Evolutionary conservation across 2,329 filamentous ascomycete species (phyloP).

Genomic region (Parastagonospora nodorum): DNA sequence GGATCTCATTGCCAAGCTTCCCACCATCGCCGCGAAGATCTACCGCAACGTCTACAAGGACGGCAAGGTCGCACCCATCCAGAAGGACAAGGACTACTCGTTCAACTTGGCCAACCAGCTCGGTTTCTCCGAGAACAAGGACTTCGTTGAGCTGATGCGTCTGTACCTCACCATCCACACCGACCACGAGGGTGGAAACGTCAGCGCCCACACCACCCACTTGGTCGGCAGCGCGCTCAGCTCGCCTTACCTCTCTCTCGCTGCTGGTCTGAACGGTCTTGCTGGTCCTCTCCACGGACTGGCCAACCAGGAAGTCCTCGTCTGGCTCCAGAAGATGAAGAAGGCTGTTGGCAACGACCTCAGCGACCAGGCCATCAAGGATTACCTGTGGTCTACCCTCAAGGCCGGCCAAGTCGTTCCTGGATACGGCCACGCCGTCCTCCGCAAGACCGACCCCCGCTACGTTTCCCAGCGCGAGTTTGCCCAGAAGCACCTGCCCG

Average conservation of each 20-base stretch:
- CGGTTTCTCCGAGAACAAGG: conserved; percentile 89
- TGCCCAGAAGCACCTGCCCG: conserved; percentile 87
- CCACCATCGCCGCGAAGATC: conserved; percentile 96
- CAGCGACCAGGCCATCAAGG: conserved; percentile 93
- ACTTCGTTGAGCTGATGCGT: conserved; percentile 98
- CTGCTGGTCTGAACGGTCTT: conserved; percentile 96
- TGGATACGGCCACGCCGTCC: conserved; percentile 97
- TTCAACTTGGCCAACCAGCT: conserved; percentile 99
- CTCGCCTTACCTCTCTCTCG: conserved; percentile 95
- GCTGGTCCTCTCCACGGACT: conserved; percentile 98
- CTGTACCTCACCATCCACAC: conserved; percentile 99
- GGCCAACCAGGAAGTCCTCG: conserved; percentile 99
- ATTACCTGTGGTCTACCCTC: conserved; percentile 98
- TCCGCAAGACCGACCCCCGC: conserved; percentile 99
- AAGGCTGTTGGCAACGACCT: conserved; percentile 89
- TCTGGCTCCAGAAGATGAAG: conserved; percentile 99
- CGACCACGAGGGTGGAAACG: conserved; percentile 99
- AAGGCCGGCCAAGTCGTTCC: conserved; percentile 95
- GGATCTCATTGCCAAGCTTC: conserved; percentile 99
- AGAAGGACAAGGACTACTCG: conserved; percentile 99
- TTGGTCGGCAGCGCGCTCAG: conserved; percentile 94
- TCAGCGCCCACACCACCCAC: conserved; percentile 98
- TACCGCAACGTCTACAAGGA: conserved; percentile 99
- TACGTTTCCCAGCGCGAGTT: conserved; percentile 99
- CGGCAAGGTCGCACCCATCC: conserved; percentile 91